Percentiles rank a stretch among this genome's conserved stretches.
These are phyloP conservation scores for Globisporangium cylindrosporum DNA, from an alignment of 352 stramenopile genomes.

Conservation along the genomic window DNA sequence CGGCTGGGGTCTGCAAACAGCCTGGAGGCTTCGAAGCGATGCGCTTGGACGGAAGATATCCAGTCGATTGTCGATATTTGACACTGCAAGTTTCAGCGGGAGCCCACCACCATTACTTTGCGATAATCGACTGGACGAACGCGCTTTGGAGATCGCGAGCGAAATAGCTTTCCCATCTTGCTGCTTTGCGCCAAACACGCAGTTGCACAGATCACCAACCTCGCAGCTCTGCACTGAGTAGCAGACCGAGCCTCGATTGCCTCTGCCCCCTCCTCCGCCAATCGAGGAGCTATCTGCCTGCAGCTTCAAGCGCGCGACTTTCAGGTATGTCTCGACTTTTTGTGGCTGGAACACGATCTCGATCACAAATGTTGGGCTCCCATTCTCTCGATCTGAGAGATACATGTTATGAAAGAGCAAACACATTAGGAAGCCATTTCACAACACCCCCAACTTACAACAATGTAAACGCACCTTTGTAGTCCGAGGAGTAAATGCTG, in stretches of 20 bases:
- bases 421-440: background rate
- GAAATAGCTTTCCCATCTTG: constrained; percentile 19
- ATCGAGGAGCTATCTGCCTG: constrained; percentile 34
- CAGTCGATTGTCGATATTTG: constrained; percentile 37
- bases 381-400: constrained; percentile 51
- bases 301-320: constrained; percentile 58
- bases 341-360: constrained; percentile 61
- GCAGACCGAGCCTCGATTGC: constrained; percentile 20
- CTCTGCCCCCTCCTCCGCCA: constrained; percentile 9
- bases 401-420: background rate
- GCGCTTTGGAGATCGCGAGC: constrained; percentile 31
- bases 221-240: constrained; percentile 66
- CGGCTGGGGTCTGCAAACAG: constrained; percentile 27
- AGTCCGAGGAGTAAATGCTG: constrained; percentile 56
- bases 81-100: constrained; percentile 31
- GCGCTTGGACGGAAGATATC: constrained; percentile 34
- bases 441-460: background rate
- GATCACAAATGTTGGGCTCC: constrained; percentile 42
- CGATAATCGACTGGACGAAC: background rate
- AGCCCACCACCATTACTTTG: background rate
- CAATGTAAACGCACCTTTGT: constrained; percentile 41
- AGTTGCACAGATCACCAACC: constrained; percentile 38
- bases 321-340: constrained; percentile 38
- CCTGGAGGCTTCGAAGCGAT: constrained; percentile 34
- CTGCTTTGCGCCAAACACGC: constrained; percentile 42